Base-by-base conservation (phyloP, 352 stramenopile genomes). In the Aphanomyces stellatus region DNA sequence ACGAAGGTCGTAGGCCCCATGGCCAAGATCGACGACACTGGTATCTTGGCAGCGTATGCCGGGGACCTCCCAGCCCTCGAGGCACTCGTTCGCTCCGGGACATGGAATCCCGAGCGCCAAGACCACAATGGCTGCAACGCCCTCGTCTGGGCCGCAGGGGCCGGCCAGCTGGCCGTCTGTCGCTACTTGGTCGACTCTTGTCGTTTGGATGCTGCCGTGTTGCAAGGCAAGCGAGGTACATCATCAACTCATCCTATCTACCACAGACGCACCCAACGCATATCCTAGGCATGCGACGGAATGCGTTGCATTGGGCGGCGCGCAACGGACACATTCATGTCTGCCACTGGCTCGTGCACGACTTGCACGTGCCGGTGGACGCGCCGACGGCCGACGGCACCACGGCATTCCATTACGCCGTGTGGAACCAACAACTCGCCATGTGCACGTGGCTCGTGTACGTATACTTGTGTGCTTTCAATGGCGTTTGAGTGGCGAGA, bases 111-210 rank as follows among this genome's bases (percentile, higher is more conserved):
- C 3, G 1, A 2, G n/a, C 25, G 7, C 19, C 8, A 27, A 33
- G 55, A 64, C 35, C 35, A 46, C n/a, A 43, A 64, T 30, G 55
- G 55, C 7, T 64, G 33, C 4, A 64, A 64, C n/a, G 35, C 55
- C 3, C 55, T 64, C 7, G 55, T 46, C 28, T 64, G 55, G 55
- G 55, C 55, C 19, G 55, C 55, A n/a, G 55, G 55, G 11, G 55
- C 5, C n/a, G 37, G 37, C 22, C 55, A 64, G 22, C 17, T 64
- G 3, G 40, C 25, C 35, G 37, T 64, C 10, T 64, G 55, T 31
- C 1, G n/a, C 7, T 64, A 51, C 11, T 31, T 64, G 4, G 55
- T 64, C 34, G 24, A 28, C 8, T 15, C n/a, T 30, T 64, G 55
- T 24, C 6, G n/a, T 25, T 8, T 64, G 17, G 24, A 46, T 51